Evolutionary conservation across 2,329 filamentous ascomycete genomes (phyloP).

Genomic region (Capronia americana): DNA sequence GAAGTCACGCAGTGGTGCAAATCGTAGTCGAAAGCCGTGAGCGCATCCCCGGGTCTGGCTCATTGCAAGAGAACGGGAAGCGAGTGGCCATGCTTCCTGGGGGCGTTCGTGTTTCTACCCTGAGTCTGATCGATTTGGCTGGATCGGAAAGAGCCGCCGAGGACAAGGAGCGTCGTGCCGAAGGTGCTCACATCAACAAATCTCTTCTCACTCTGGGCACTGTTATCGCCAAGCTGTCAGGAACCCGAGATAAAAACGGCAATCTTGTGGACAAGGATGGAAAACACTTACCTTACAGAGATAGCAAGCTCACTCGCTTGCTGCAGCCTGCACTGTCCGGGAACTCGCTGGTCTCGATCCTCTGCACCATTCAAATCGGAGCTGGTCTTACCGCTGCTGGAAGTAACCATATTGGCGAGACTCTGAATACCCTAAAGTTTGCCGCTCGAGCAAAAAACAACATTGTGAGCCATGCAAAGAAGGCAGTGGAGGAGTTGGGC

Average conservation of each 20-base stretch:
- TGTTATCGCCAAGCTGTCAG: conserved; percentile 91
- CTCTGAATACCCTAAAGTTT: conserved; percentile 95
- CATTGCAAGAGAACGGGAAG: conserved; percentile 62
- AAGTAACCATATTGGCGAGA: conserved; percentile 82
- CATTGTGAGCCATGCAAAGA: conserved; percentile 95
- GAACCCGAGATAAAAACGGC: conserved; percentile 80
- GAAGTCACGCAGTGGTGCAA: conserved; percentile 97
- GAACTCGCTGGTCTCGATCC: conserved; percentile 92
- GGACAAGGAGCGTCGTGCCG: conserved; percentile 88
- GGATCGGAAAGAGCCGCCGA: conserved; percentile 96
- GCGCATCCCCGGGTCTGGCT: conserved; percentile 66
- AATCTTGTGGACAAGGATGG: conserved; percentile 78
- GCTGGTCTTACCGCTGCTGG: conserved; percentile 73
- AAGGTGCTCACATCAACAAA: conserved; percentile 99
- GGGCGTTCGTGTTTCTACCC: conserved; percentile 90
- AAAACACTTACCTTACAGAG: conserved; percentile 93
- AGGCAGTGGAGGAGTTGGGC: conserved; percentile 85
- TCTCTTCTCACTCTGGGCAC: conserved; percentile 93
- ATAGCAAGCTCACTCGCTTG: conserved; percentile 94
- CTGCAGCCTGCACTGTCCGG: conserved; percentile 92
- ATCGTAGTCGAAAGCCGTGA: conserved; percentile 98
- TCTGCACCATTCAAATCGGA: conserved; percentile 95
- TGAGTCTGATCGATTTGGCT: conserved; percentile 94
- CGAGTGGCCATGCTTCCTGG: conserved; percentile 76
- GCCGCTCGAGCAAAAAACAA: conserved; percentile 96